Evolutionary conservation across 305 asterid genomes (phyloP).

Genomic region (Solanum hybrid): DNA sequence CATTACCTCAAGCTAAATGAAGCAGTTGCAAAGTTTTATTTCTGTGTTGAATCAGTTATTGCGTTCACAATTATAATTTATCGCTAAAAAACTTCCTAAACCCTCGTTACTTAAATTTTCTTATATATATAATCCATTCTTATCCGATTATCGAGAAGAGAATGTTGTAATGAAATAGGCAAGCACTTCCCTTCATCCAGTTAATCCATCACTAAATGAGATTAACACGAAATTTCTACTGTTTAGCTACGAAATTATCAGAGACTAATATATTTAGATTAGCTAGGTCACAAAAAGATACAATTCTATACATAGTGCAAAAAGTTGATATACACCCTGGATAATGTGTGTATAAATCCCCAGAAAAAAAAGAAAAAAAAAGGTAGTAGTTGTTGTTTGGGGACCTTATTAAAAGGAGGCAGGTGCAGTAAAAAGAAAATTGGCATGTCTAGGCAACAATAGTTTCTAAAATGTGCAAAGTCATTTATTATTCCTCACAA

Average conservation of each 20-base stretch:
- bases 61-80: background rate
- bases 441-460: background rate
- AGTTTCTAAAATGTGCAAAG: background rate
- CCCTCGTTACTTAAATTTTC: background rate
- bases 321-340: background rate
- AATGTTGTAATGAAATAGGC: too few species aligned
- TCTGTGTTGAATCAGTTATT: background rate
- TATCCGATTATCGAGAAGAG: background rate
- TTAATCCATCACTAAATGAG: background rate
- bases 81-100: background rate
- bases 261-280: background rate
- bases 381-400: background rate
- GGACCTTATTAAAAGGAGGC: background rate
- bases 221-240: background rate
- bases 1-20: background rate
- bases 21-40: background rate
- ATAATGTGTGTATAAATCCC: background rate
- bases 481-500: slow-evolving; percentile 2
- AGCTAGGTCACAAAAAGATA: background rate
- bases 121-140: background rate
- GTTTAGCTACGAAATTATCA: background rate
- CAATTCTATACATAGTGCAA: background rate
- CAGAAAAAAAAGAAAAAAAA: background rate
- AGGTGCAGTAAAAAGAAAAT: background rate
- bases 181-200: background rate